Base-by-base conservation (phyloP, 306 rosid species). In the Notholithocarpus densiflorus region DNA sequence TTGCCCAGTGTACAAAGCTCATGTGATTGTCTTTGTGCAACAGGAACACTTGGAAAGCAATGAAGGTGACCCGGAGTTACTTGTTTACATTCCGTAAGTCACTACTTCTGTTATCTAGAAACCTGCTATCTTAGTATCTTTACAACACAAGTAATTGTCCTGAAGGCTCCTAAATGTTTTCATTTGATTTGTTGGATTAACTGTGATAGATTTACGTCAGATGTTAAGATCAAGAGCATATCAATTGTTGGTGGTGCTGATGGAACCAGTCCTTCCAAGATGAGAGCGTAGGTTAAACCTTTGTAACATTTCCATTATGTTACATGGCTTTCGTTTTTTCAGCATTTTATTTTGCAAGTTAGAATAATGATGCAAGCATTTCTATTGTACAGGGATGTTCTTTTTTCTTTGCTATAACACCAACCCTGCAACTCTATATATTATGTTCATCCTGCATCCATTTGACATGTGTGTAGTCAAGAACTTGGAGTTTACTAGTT, bases 51-150 rank as follows among this genome's bases (percentile, higher is more conserved):
- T 95, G 92, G 94, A 91, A 84, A 95, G 99, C 92, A 95, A 91
- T 56, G 99, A 91, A 48, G 98, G 98, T 79, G 99, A 95, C 86
- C 99, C 99, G 5, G 99, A 95, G 82, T 89, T 95, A 76, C 94
- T 95, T 84, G 92, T 95, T 43, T 95, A 82, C 75, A 89, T 95
- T 86, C 98, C 97, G 98, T 91, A 83, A 84, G 94, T 86, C 68
- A 15, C 72, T 51, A 9, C 60, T 17, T 17, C 43, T 24, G n/a
- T 72, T 68, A 40, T 26, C 14, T 26, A 45, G 62, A 55, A 11
- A 13, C 19, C 75, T 53, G 65, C 34, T 34, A 31, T 23, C 60
- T 56, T 80, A 20, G 48, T 34, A 31, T 23, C 60, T 56, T 80
- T 26, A 55, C 56, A 31, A 31, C 43, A 18, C 8, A 15, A 45